Evolutionary conservation across 1,284 basidiomycete species (phyloP).

Genomic region (Xanthoconium separans): DNA sequence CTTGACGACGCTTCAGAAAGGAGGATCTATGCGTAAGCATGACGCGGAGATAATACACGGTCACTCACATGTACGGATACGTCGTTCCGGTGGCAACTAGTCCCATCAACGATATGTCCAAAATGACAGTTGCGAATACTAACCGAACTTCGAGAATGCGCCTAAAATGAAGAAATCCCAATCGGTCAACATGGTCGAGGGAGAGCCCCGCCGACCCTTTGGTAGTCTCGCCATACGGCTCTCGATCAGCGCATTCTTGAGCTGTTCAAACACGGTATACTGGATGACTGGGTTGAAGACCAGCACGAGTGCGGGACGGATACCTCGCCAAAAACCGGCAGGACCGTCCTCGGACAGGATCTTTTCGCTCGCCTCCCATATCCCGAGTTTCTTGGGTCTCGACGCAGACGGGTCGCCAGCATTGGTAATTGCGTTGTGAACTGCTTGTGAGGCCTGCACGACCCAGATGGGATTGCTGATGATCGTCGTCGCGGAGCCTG

Average conservation of each 20-base stretch:
- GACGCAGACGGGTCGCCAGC: constrained; percentile 28
- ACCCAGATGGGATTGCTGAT: constrained; percentile 97
- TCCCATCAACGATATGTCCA: constrained; percentile 3
- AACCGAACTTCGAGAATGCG: constrained; percentile 83
- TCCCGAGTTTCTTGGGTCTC: constrained; percentile 54
- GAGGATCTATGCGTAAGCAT: neutral
- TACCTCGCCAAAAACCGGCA: constrained; percentile 89
- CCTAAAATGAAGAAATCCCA: constrained; percentile 90
- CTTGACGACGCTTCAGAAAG: constrained; percentile 67
- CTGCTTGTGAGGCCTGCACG: constrained; percentile 90
- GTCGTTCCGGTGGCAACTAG: constrained; percentile 72
- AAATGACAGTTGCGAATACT: constrained; percentile 20
- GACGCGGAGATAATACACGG: neutral
- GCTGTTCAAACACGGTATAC: constrained; percentile 85
- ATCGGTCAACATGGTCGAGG: constrained; percentile 63
- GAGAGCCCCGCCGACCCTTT: constrained; percentile 40
- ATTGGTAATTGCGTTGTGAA: constrained; percentile 51
- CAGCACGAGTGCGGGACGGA: constrained; percentile 90
- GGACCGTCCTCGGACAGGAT: constrained; percentile 81
- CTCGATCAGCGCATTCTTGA: constrained; percentile 76
- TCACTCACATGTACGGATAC: constrained; percentile 75
- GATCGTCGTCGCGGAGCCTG: constrained; percentile 88
- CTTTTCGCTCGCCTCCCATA: constrained; percentile 67
- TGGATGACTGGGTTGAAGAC: constrained; percentile 95
- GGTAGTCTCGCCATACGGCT: constrained; percentile 56